phyloP scores from a whole-genome alignment of 2,329 filamentous ascomycete species.

The Phialophora verrucosa region DNA sequence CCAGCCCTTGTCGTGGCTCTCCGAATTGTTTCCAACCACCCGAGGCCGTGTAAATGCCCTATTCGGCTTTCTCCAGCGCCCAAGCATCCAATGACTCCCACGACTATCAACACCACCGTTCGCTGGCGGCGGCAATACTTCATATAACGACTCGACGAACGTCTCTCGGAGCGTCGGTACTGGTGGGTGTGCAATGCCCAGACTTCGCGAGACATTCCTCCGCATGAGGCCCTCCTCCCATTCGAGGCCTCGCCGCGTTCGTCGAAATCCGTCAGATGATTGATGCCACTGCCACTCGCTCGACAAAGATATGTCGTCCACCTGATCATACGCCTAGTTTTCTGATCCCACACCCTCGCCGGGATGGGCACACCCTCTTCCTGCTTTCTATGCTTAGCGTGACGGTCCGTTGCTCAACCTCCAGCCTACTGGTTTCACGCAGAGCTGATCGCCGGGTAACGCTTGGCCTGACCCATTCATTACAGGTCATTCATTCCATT shows the following conservation, averaged over 20 bases:
- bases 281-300: conserved; percentile 3
- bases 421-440: not conserved
- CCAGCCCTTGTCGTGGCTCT: not conserved
- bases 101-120: not conserved
- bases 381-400: not conserved
- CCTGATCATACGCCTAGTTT: conserved; percentile 16
- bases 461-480: not conserved
- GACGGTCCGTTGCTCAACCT: not conserved
- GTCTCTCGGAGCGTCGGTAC: not conserved
- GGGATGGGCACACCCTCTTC: conserved; percentile 1
- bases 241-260: conserved; percentile 12
- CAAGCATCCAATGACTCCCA: conserved; percentile 1
- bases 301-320: conserved; percentile 11
- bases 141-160: not conserved
- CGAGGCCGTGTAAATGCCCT: conserved; percentile 9
- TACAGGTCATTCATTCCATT: not conserved
- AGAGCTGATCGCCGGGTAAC: not conserved
- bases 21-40: conserved; percentile 11
- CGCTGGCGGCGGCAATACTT: not conserved
- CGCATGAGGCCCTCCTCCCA: not conserved
- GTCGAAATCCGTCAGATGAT: conserved; percentile 20
- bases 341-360: not conserved
- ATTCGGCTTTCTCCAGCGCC: not conserved
- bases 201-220: conserved; percentile 4
- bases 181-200: not conserved